Base-by-base conservation (phyloP, 2,329 filamentous ascomycete species). In the Sporothrix phasma region DNA sequence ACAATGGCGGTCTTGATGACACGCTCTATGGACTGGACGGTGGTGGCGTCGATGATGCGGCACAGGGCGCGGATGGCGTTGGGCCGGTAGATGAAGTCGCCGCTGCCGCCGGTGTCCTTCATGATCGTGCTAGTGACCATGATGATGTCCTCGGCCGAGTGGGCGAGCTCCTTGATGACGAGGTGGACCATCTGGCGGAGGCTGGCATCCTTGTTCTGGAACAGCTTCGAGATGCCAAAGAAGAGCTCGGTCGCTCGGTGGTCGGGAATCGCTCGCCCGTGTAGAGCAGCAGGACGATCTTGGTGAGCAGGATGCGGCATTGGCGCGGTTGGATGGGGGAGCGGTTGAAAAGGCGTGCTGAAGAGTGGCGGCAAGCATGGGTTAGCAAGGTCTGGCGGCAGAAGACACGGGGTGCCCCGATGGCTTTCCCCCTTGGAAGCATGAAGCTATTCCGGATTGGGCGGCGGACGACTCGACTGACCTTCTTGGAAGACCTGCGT, bases 111-210 rank as follows among this genome's bases (percentile, higher is more conserved):
- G 11, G 93, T 97, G 76, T 99, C 94, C 81, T 99, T 99, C 94
- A 97, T 99, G 71, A 99, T 97, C 70, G 93, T 97, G 78, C 91
- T 96, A 19, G 94, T 99, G 67, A 97, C 94, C 94, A 99, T 97
- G 75, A 99, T 99, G 69, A 97, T 95, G 82, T 99, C 94, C 80
- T 97, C 92, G 65, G 94, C 94, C 26, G 92, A 96, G 76, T 87
- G 86, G 70, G 93, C 91, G 72, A 99, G 83, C 83, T 99, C 94
- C 85, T 97, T 99, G 80, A 97, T 90, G 74, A 97, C 88, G 69
- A 97, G 83, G 79, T 97, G 96, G 61, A 99, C 93, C 92, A 97
- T 97, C 81, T 99, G 94, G 73, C 94, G 91, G 74, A 99, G 83
- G 72, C 91, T 93, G 72, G 92, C 89, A 88, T 99, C 94, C 78